These are phyloP conservation scores for Suillus subluteus DNA, from an alignment of 768 basidiomycete species.

Conservation along the genomic window DNA sequence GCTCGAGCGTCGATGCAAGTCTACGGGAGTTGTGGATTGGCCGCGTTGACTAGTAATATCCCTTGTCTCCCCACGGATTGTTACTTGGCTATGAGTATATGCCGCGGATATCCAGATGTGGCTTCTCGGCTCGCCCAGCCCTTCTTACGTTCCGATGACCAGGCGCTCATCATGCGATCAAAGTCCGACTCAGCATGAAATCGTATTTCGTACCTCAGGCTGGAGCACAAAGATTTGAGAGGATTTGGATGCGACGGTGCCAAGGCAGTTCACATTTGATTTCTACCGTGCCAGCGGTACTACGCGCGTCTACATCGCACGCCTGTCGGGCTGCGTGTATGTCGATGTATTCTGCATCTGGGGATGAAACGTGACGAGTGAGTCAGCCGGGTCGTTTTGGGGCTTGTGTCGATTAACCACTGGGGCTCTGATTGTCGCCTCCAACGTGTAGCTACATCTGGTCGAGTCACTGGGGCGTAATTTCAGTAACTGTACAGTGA, in stretches of 20 bases:
- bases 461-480: no score
- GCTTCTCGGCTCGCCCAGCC: background rate
- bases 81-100: background rate
- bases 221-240: background rate
- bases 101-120: background rate
- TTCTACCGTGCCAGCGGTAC: background rate
- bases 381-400: background rate
- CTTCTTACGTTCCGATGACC: background rate
- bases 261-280: background rate
- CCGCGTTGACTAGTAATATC: background rate
- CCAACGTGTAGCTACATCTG: background rate
- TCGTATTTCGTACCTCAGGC: background rate
- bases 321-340: background rate
- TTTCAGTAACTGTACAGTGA: background rate
- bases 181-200: background rate
- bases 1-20: background rate
- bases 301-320: background rate
- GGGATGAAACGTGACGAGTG: background rate
- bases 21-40: background rate
- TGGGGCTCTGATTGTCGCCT: background rate
- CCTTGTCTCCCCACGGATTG: background rate
- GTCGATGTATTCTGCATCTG: background rate
- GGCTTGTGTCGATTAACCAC: background rate
- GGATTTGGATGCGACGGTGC: background rate
- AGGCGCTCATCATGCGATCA: background rate